Percentiles rank a stretch among this genome's conserved stretches.
Evolutionary conservation across 2,329 filamentous ascomycete species (phyloP).

Genomic region (Microcyclosporella mali): DNA sequence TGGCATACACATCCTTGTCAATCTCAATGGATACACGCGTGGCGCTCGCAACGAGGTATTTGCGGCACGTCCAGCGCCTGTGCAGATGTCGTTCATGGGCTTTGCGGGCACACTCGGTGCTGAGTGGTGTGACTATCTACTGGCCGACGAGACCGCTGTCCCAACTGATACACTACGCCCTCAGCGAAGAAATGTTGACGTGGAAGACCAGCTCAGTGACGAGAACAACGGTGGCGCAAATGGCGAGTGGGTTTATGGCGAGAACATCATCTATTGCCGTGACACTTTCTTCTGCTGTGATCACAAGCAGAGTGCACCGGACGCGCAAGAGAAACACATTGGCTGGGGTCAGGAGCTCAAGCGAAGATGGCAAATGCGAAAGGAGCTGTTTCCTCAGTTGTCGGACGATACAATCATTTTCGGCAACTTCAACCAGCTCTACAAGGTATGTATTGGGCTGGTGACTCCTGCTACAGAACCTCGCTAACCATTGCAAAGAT

Average conservation of each 20-base stretch:
- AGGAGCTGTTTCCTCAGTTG: slow-evolving; percentile 78
- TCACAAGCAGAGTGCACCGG: slow-evolving; percentile 81
- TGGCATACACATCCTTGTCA: slow-evolving; percentile 88
- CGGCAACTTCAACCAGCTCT: slow-evolving; percentile 97
- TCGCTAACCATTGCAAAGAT: slow-evolving; percentile 54
- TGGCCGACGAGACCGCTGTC: slow-evolving; percentile 83
- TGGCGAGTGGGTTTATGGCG: slow-evolving; percentile 87
- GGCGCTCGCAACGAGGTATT: slow-evolving; percentile 98
- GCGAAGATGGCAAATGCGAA: slow-evolving; percentile 85
- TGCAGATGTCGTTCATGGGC: slow-evolving; percentile 99
- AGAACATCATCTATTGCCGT: slow-evolving; percentile 91
- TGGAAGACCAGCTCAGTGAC: slow-evolving; percentile 61
- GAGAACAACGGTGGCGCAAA: slow-evolving; percentile 56
- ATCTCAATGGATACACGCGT: slow-evolving; percentile 95
- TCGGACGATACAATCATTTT: slow-evolving; percentile 81
- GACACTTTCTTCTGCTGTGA: slow-evolving; percentile 99
- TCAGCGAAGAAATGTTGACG: slow-evolving; percentile 64
- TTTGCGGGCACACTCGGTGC: slow-evolving; percentile 93
- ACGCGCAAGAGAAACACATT: slow-evolving; percentile 58
- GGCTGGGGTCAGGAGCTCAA: slow-evolving; percentile 79
- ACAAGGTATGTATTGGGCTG: slow-evolving; percentile 63
- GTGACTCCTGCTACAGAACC: neutral
- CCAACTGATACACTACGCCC: slow-evolving; percentile 75
- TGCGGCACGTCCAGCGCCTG: slow-evolving; percentile 84
- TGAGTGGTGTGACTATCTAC: slow-evolving; percentile 97